Conservation (phyloP, 108 stramenopile species). For the Nitzschia putrida region DNA sequence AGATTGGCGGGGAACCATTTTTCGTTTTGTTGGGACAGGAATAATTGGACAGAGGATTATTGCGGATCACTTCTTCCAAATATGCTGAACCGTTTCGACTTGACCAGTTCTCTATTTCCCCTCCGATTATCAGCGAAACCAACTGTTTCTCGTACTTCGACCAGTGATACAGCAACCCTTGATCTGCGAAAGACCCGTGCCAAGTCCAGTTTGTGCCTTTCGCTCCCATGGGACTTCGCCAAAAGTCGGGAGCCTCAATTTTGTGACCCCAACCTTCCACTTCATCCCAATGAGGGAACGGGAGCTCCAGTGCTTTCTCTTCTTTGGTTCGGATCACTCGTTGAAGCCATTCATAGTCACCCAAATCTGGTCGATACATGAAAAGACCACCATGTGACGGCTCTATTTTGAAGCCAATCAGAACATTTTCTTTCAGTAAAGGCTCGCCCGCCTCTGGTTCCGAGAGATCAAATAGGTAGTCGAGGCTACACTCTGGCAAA, state of each 20-base stretch:
- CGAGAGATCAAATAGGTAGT: slow-evolving; percentile 57
- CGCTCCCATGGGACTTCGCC: background rate
- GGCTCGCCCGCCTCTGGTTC: slow-evolving; percentile 11
- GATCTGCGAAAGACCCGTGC: slow-evolving; percentile 48
- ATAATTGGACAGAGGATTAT: too few species aligned
- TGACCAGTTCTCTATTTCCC: slow-evolving; percentile 35
- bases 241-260: slow-evolving; percentile 25
- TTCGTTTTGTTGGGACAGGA: too few species aligned
- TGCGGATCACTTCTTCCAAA: background rate
- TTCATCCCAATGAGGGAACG: slow-evolving; percentile 33
- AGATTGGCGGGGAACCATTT: slow-evolving; percentile 21
- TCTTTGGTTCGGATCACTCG: slow-evolving; percentile 27
- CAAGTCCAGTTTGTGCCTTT: slow-evolving; percentile 39
- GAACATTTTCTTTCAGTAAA: slow-evolving; percentile 45
- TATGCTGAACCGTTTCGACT: slow-evolving; percentile 2
- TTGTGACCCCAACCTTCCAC: slow-evolving; percentile 36
- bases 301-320: slow-evolving; percentile 19
- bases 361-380: slow-evolving; percentile 46
- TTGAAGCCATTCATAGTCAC: slow-evolving; percentile 31
- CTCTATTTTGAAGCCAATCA: slow-evolving; percentile 41
- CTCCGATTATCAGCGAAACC: slow-evolving; percentile 30
- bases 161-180: slow-evolving; percentile 47
- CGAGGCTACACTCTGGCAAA: slow-evolving; percentile 60
- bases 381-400: slow-evolving; percentile 53
- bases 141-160: slow-evolving; percentile 39